Base-by-base conservation (phyloP, 495 filamentous ascomycete species). In the Chlorociboria aeruginascens region DNA sequence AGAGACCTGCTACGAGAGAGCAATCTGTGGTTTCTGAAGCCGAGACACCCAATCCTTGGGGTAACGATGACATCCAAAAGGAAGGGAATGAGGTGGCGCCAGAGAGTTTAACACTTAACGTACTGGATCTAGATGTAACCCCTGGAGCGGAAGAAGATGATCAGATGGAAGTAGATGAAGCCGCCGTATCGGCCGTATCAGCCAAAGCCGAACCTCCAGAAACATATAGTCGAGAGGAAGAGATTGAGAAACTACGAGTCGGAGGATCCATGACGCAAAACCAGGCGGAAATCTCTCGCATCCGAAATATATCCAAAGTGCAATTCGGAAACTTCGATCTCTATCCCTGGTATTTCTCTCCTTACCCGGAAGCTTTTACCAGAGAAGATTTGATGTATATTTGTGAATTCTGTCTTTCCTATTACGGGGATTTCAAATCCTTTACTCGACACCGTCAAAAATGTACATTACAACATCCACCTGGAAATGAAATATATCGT, bases 301-400 rank as follows among this genome's bases (percentile, higher is more conserved):
- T 98, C 37, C 83, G 92, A 49, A 98, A 98, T 59, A 77, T 98
- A 55, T 84, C 80, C 29, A 83, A 80, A 31, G 81, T 97, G 2
- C 92, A 98, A 65, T 95, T 98, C 74, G 92, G 92, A 36, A 78
- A 82, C 53, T 83, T 79, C 65, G 87, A 95, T 55, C 72, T 98
- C 40, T 90, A 94, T 63, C 90, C 92, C 8, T 98, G 92, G 92
- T 98, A 98, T 61, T 97, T 97, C 66, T 95, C 89, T 8, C 93
- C 92, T 1, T 98, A 98, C 60, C 92, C 92, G 0, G 79, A 88
- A 60, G 71, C 80, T 6, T 96, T 89, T 62, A 80, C 82, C 11
- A 85, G 93, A 51, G 81, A 80, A 50, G 89, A 96, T 47, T 68
- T 87, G 44, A 81, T 97, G 54, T 96, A 86, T 68, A 93, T 98